Conservation (phyloP, 2,329 filamentous ascomycete species). For the Alternaria incomplexa region DNA sequence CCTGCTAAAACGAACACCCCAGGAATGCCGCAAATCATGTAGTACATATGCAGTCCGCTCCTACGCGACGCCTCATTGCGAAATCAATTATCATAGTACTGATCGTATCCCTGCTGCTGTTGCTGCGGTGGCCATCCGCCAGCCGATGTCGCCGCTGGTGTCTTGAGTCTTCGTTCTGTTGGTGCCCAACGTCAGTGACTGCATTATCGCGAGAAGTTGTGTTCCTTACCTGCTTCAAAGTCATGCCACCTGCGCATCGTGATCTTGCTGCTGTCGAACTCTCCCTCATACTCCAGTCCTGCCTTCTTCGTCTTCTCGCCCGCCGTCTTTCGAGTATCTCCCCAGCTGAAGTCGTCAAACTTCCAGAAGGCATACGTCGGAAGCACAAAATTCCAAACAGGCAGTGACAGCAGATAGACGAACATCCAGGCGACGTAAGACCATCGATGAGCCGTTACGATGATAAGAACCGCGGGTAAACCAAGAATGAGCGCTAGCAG, state of each 20-base stretch:
- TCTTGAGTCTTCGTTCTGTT: conserved; percentile 53
- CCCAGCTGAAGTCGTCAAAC: conserved; percentile 99
- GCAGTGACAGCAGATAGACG: conserved; percentile 90
- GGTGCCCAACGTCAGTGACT: conserved; percentile 33
- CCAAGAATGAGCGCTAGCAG: conserved; percentile 90
- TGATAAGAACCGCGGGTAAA: conserved; percentile 87
- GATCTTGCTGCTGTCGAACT: conserved; percentile 98
- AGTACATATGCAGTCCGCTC: conserved; percentile 31
- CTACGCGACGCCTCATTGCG: conserved; percentile 38
- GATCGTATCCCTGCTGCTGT: conserved; percentile 47
- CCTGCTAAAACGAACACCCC: conserved; percentile 16
- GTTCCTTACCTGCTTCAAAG: conserved; percentile 75
- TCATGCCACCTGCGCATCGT: conserved; percentile 98
- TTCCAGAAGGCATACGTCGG: conserved; percentile 98
- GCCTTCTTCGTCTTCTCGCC: conserved; percentile 89
- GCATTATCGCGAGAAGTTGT: conserved; percentile 19
- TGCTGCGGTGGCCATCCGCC: conserved; percentile 42
- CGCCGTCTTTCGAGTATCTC: conserved; percentile 93
- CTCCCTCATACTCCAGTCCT: conserved; percentile 86
- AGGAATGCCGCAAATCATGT: conserved; percentile 39
- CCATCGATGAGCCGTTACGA: conserved; percentile 90
- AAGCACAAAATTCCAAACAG: conserved; percentile 96
- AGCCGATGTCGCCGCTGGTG: conserved; percentile 43
- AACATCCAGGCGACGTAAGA: conserved; percentile 96
- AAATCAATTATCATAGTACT: conserved; percentile 49